Evolutionary conservation across 371 early-diverging fungal genomes (phyloP), one percentile per base, ranked within the genome.

Genomic region (Lichtheimia corymbifera): DNA sequence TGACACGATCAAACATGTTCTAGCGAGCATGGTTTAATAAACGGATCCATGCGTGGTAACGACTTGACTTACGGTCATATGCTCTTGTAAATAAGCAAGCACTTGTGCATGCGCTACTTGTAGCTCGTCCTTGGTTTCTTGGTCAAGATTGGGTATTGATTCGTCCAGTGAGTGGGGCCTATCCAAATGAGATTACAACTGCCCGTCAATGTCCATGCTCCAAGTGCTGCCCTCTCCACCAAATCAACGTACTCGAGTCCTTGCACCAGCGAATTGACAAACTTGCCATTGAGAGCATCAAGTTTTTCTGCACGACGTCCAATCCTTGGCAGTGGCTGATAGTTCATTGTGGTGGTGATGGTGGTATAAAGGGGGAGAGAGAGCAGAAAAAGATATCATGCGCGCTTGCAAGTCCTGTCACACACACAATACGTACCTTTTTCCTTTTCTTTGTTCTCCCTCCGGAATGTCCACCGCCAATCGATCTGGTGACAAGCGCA

Each of bases 291-390:
- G 9, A 58, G 41, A 14, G 28, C 30, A 41, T 58, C 22, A 6
- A 58, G 59, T 40, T 50, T 58, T 18, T 58, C 25, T 35, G 59
- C 59, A 5, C 59, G 25, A 24, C 45, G 45, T 28, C 59, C 59
- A 35, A 50, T 14, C 30, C 35, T 35, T 6, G 35, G 35, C 11
- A 0, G 35, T 9, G 4, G 35, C 35, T 35, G 35, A 35, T 35
- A 5, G 53, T 12, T 47, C 18, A 47, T n/a, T 5, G 47, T 5
- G 22, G 22, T 45, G 17, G n/a, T n/a, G n/a, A n/a, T n/a, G 22
- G 22, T 22, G 22, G 22, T n/a, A 47, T 47, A 47, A 47, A 3
- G n/a, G n/a, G 44, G n/a, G n/a, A 47, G 47, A 17, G 17, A 1
- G 17, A 47, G 47, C n/a, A 47, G 45, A 47, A 18, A 17, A 22